Percentiles rank a stretch among this genome's conserved stretches.
Conservation (phyloP, 495 filamentous ascomycete genomes). For the Penicillium waksmanii region DNA sequence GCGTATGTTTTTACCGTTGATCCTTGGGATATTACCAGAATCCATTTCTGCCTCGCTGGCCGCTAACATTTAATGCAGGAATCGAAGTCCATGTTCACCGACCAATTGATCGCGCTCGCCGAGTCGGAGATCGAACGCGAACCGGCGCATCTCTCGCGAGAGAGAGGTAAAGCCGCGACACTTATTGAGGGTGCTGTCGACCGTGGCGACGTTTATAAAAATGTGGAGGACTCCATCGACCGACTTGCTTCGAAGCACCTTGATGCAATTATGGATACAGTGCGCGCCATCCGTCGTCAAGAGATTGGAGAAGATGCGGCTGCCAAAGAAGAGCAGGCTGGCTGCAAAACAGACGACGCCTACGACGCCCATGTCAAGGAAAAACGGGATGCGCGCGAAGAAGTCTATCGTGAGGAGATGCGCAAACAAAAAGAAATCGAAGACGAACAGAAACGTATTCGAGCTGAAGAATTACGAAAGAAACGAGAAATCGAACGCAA, state of each 20-base stretch:
- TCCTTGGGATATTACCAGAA: background rate
- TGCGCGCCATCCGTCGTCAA: constrained; percentile 68
- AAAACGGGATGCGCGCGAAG: constrained; percentile 67
- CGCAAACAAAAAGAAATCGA: constrained; percentile 64
- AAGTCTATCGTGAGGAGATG: constrained; percentile 64
- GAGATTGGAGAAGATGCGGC: constrained; percentile 79
- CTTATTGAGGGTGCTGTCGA: constrained; percentile 88
- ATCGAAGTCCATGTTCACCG: constrained; percentile 66
- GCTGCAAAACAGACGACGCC: constrained; percentile 80
- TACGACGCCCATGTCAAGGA: constrained; percentile 73
- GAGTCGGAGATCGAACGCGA: constrained; percentile 84
- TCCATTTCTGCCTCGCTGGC: background rate
- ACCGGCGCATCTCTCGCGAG: constrained; percentile 72
- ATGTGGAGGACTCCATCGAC: constrained; percentile 68
- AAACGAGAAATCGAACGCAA: constrained; percentile 65
- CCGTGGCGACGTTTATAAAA: constrained; percentile 78
- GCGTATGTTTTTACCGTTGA: constrained; percentile 53
- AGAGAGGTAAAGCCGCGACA: constrained; percentile 77
- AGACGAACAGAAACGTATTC: constrained; percentile 66
- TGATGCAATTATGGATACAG: constrained; percentile 62
- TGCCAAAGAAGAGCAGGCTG: constrained; percentile 65
- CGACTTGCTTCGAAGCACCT: constrained; percentile 67
- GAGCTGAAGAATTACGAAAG: constrained; percentile 66
- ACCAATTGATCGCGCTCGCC: constrained; percentile 69
- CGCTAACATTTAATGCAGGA: constrained; percentile 53